Conservation (phyloP, 1,284 basidiomycete genomes). For the Kwoniella shivajii region DNA sequence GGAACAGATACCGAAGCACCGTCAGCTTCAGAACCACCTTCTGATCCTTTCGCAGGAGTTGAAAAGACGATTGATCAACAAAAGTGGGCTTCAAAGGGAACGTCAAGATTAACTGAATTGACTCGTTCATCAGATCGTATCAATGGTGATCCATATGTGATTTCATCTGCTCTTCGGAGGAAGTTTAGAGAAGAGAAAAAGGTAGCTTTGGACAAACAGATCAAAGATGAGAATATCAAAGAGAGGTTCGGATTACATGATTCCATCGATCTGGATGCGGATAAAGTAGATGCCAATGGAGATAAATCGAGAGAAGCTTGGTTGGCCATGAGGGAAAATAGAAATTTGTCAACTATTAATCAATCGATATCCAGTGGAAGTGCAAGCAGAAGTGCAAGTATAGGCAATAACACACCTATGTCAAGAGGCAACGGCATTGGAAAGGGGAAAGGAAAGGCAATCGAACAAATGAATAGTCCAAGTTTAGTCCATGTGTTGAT, state of each 20-base stretch:
- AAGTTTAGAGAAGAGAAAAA: conserved; percentile 85
- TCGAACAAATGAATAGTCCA: conserved; percentile 4
- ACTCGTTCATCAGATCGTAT: conserved; percentile 71
- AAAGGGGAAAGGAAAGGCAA: conserved; percentile 26
- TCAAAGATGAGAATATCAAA: conserved; percentile 69
- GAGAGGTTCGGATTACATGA: conserved; percentile 72
- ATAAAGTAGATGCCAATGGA: conserved; percentile 29
- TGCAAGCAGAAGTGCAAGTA: conserved; percentile 9
- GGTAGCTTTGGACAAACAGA: conserved; percentile 65
- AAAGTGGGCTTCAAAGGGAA: conserved; percentile 68
- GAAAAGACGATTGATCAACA: conserved; percentile 84
- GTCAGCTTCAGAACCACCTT: conserved; percentile 58
- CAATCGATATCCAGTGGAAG: neutral
- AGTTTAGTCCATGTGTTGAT: conserved; percentile 26
- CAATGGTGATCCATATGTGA: conserved; percentile 79
- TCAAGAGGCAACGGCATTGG: neutral
- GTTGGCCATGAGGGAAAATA: conserved; percentile 33
- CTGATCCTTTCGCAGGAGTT: conserved; percentile 79
- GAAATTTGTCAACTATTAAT: conserved; percentile 16
- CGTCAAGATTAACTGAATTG: conserved; percentile 74
- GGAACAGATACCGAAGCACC: conserved; percentile 67
- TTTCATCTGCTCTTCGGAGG: conserved; percentile 72
- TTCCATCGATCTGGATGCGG: conserved; percentile 40
- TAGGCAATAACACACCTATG: conserved; percentile 9
- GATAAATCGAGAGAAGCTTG: conserved; percentile 14